Percentiles rank a stretch among this genome's conserved stretches.
Conservation (phyloP, 139 green algal genomes). For the Coccomyxa sp. region DNA sequence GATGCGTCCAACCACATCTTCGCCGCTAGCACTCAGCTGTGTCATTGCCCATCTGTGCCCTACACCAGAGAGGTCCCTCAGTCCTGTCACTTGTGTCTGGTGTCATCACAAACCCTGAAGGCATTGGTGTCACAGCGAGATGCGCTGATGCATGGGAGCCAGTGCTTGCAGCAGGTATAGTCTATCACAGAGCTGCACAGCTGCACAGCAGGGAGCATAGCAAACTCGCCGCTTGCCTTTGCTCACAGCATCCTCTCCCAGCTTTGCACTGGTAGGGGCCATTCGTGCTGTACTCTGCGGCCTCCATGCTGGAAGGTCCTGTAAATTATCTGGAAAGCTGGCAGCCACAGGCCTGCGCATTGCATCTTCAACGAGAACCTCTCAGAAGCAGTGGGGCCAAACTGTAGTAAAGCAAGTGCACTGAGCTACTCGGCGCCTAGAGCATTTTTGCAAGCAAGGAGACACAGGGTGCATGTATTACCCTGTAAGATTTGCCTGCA, state of each 20-base stretch:
- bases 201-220: too few species aligned
- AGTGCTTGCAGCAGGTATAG: too few species aligned
- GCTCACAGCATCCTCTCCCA: too few species aligned
- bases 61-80: conserved; percentile 3
- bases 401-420: too few species aligned
- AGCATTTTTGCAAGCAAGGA: neutral
- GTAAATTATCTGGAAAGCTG: neutral
- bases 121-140: neutral
- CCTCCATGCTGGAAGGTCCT: neutral
- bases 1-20: conserved; percentile 57
- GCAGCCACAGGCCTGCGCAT: neutral
- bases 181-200: too few species aligned
- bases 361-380: neutral
- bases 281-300: too few species aligned
- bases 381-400: neutral
- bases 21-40: conserved; percentile 61
- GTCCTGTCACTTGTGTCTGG: neutral
- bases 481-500: conserved; percentile 70
- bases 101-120: neutral
- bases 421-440: too few species aligned
- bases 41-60: conserved; percentile 37
- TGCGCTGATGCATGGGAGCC: neutral
- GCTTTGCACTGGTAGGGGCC: too few species aligned
- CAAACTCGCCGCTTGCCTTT: too few species aligned
- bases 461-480: conserved; percentile 2